Evolutionary conservation across 116 monocot genomes (phyloP), one percentile per base, ranked within the genome.

Genomic region (Zostera marina): DNA sequence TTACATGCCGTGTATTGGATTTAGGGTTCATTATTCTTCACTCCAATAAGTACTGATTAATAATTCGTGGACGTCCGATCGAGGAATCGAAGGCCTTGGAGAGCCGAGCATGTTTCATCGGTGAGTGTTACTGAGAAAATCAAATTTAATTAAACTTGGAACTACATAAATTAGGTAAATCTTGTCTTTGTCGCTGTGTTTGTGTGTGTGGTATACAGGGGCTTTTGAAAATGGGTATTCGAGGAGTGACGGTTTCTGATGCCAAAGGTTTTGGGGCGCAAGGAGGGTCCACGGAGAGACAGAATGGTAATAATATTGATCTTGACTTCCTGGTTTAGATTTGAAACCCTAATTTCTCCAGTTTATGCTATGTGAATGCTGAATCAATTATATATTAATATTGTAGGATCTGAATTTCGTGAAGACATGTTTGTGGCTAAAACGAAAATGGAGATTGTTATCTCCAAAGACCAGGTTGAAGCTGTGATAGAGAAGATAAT

Each of bases 241-340:
- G 75, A 13, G 90, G 90, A 14, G 85, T 84, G 53, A 90, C 90
- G 0, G 72, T 90, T 62, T 90, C 85, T 13, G 90, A 84, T 74
- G 85, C 84, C 40, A 61, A 67, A 66, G 90, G 90, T 48, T 90
- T 90, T 56, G 90, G 90, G n/a, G 76, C 81, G 12, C 90, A 90
- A 64, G 90, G 90, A 2, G 79, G 85, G 1, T 81, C 78, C 1
- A 71, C 64, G 1, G 90, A 90, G 56, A 81, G 90, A 57, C 85
- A 90, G 40, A 85, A 64, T 25, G 90, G 90, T 90, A 63, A 1
- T 32, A 45, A 11, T 45, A 11, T 45, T 10, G 44, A 45, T 45
- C 44, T 14, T 11, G 11, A 45, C 0, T 14, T 45, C 5, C 11
- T 14, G 44, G 44, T 44, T 9, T n/a, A n/a, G n/a, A n/a, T n/a